A percentile compares a stretch with the other conserved stretches of the same genome.
Conservation (phyloP, 208 protist genomes). For the Leishmania arabica region DNA sequence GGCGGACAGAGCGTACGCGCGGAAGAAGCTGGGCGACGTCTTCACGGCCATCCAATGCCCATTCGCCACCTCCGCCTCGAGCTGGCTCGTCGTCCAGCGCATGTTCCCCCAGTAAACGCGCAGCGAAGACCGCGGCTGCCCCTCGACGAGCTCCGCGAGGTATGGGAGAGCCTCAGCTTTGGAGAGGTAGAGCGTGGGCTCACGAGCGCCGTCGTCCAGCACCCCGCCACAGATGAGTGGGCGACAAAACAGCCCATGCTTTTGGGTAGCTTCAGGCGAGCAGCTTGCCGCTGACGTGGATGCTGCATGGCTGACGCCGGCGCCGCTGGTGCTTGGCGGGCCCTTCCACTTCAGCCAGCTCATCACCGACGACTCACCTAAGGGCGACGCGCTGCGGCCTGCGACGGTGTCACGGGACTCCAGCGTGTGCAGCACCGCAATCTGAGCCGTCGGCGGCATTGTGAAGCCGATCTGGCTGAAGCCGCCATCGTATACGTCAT, state of each 20-base stretch:
- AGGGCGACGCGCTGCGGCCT: background rate
- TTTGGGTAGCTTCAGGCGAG: slow-evolving; percentile 8
- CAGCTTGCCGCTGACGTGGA: background rate
- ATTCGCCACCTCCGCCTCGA: slow-evolving; percentile 80
- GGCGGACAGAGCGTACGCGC: slow-evolving; percentile 47
- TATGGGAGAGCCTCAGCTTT: slow-evolving; percentile 83
- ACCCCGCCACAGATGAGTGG: slow-evolving; percentile 58
- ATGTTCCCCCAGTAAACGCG: slow-evolving; percentile 89
- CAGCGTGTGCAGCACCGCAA: slow-evolving; percentile 79
- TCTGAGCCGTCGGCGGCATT: slow-evolving; percentile 86
- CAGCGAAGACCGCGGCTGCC: slow-evolving; percentile 76
- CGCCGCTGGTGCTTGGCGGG: background rate
- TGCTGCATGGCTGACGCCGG: background rate
- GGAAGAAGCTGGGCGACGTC: slow-evolving; percentile 82
- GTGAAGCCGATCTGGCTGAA: slow-evolving; percentile 85
- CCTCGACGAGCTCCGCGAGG: slow-evolving; percentile 58
- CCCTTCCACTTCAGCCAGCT: slow-evolving; percentile 68
- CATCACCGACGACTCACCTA: slow-evolving; percentile 29
- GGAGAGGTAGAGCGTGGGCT: slow-evolving; percentile 82
- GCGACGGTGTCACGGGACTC: slow-evolving; percentile 30
- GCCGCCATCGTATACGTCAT: slow-evolving; percentile 86
- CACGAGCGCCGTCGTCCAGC: slow-evolving; percentile 55
- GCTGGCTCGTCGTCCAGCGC: slow-evolving; percentile 75
- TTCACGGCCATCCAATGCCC: slow-evolving; percentile 86
- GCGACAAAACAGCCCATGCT: slow-evolving; percentile 58